Percentiles rank a stretch among this genome's conserved stretches.
Evolutionary conservation across 1,284 basidiomycete species (phyloP).

Genomic region (Fereydounia khargensis): DNA sequence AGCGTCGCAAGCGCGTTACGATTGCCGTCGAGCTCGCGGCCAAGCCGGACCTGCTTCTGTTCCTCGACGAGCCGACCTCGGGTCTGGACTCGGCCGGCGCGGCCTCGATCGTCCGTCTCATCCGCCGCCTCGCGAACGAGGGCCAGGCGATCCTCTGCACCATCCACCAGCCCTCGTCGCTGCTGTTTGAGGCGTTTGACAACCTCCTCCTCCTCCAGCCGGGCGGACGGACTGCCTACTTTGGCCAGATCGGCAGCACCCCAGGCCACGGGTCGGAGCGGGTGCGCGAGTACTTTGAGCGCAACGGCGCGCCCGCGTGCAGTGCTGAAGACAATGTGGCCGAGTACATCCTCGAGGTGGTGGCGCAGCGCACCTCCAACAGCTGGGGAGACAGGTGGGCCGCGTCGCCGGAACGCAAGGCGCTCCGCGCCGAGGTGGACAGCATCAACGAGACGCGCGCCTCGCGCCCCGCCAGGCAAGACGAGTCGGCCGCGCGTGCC

Average conservation of each 20-base stretch:
- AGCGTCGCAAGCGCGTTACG: constrained; percentile 42
- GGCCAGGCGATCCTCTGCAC: constrained; percentile 49
- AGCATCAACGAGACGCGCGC: constrained; percentile 57
- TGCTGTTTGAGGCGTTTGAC: constrained; percentile 47
- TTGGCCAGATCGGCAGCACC: constrained; percentile 37
- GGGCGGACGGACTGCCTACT: constrained; percentile 36
- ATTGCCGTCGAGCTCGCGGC: constrained; percentile 50
- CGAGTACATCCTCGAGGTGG: constrained; percentile 58
- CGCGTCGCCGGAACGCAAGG: constrained; percentile 59
- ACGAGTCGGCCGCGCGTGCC: constrained; percentile 58
- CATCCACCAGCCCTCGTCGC: constrained; percentile 45
- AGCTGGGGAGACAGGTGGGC: constrained; percentile 38
- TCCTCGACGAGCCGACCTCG: constrained; percentile 51
- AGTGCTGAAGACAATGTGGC: constrained; percentile 37
- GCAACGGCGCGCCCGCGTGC: constrained; percentile 36
- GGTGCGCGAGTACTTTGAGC: constrained; percentile 43
- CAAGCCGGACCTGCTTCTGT: constrained; percentile 46
- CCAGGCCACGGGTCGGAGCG: constrained; percentile 14
- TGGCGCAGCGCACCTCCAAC: constrained; percentile 14
- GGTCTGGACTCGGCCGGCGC: constrained; percentile 43
- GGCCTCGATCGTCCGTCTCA: constrained; percentile 38
- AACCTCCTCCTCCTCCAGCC: constrained; percentile 37
- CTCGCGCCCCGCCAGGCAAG: constrained; percentile 16
- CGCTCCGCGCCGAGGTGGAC: constrained; percentile 60
- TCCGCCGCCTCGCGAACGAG: constrained; percentile 35